Percentiles rank a stretch among this genome's conserved stretches.
Evolutionary conservation across 495 filamentous ascomycete species (phyloP).

Genomic region (Durotheca rogersii): DNA sequence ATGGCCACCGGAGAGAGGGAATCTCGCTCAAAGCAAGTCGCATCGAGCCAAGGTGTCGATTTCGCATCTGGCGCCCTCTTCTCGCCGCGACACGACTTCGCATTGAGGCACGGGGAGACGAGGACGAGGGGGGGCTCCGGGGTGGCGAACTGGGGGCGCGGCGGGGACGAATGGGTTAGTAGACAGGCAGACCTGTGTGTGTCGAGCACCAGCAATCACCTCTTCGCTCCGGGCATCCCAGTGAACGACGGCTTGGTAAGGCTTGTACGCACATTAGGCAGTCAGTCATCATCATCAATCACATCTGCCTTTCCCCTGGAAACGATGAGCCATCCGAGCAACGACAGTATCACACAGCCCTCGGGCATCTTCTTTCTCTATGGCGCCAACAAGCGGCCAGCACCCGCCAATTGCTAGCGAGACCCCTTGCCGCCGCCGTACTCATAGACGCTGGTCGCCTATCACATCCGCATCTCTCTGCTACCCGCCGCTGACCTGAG

Average conservation of each 20-base stretch:
- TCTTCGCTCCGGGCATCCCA: too few relatives aligned
- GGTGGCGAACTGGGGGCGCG: background rate
- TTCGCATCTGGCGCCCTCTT: background rate
- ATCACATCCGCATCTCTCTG: slow-evolving; percentile 19
- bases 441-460: slow-evolving; percentile 16
- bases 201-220: too few relatives aligned
- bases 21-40: too few relatives aligned
- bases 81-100: background rate
- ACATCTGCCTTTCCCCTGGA: background rate
- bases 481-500: slow-evolving; percentile 7
- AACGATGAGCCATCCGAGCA: too few relatives aligned
- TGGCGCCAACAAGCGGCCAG: slow-evolving; percentile 28
- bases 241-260: too few relatives aligned
- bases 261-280: too few relatives aligned
- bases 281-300: background rate
- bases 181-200: background rate
- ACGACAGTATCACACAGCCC: slow-evolving; percentile 23
- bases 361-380: slow-evolving; percentile 22
- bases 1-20: slow-evolving; percentile 7
- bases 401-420: slow-evolving; percentile 25
- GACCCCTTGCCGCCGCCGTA: slow-evolving; percentile 27
- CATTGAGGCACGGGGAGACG: background rate
- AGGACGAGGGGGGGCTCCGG: background rate
- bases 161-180: background rate
- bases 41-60: background rate